Evolutionary conservation across 345 rosid species (phyloP).

Genomic region (Citrus australasica): DNA sequence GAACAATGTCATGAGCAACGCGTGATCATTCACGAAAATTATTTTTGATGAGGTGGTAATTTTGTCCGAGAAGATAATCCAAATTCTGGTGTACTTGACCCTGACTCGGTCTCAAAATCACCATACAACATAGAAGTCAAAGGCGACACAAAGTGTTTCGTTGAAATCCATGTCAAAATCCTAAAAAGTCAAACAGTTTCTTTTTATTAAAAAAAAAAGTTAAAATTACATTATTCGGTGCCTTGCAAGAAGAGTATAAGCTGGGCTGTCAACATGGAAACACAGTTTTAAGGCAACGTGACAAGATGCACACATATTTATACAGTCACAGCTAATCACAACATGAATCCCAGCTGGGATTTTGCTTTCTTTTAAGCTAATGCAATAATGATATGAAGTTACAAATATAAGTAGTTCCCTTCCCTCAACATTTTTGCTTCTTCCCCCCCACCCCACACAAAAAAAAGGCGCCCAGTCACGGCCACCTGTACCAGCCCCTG

Average conservation of each 20-base stretch:
- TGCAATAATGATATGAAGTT: too few species aligned
- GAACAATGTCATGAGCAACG: too few species aligned
- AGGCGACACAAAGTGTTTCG: not conserved
- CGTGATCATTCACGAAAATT: too few species aligned
- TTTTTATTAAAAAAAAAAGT: too few species aligned
- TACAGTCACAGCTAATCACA: not conserved
- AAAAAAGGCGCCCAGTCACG: not conserved
- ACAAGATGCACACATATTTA: not conserved
- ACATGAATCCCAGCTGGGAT: constrained; percentile 1
- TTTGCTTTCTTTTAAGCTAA: not conserved
- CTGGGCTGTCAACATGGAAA: not conserved
- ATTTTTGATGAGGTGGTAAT: too few species aligned
- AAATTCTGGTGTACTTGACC: not conserved
- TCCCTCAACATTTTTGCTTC: not conserved
- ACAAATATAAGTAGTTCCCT: not conserved
- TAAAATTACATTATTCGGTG: not conserved
- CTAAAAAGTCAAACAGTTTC: not conserved
- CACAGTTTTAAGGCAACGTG: not conserved
- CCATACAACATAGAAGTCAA: not conserved
- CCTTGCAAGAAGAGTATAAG: not conserved
- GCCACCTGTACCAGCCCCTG: not conserved
- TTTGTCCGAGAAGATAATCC: too few species aligned
- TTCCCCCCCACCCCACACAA: too few species aligned
- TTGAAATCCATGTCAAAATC: too few species aligned
- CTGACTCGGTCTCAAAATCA: not conserved